Evolutionary conservation across 257 asterid species (phyloP), one percentile per base, ranked within the genome.

Genomic region (Thymus quinquecostatus): DNA sequence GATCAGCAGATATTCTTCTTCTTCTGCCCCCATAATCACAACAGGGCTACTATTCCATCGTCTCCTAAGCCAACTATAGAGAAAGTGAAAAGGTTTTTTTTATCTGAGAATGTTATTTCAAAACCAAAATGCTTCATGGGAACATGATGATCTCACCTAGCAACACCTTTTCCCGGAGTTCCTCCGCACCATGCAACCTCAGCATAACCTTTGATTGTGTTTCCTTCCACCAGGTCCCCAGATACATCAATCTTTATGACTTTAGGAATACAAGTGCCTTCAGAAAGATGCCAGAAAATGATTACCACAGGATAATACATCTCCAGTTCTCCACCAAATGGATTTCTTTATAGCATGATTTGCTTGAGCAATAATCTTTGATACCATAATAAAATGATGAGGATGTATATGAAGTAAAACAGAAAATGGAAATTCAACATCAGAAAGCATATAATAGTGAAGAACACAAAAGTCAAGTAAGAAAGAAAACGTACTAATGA

Each of bases 131-230:
- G 68, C 64, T 69, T 55, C 51, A 54, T 56, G 38, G 55, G 66
- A 73, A 65, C 64, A 49, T 63, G 54, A 77, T 60, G 58, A 67
- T 66, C 86, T 81, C 76, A 95, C 99, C 97, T 95, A 41, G 98
- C 82, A 85, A 95, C 96, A 71, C 97, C 95, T 86, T 86, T 95
- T 63, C 91, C 99, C 5, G 97, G 96, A 74, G 93, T 88, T 59
- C 97, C 99, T 68, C 99, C 97, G 69, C 99, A 95, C 99, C 99
- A 95, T 70, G 98, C 97, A 77, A 92, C 89, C 80, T 88, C 94
- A 66, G 84, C 87, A 74, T 73, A 75, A 70, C 99, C 99, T 77
- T 81, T 83, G 63, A 89, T 74, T 63, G 81, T 81, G 80, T 84
- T 89, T 78, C 99, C 99, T 73, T 95, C 97, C 64, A 95, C 86